These are phyloP conservation scores for Globisporangium paroecandrum DNA, from an alignment of 352 stramenopile species.

Conservation along the genomic window DNA sequence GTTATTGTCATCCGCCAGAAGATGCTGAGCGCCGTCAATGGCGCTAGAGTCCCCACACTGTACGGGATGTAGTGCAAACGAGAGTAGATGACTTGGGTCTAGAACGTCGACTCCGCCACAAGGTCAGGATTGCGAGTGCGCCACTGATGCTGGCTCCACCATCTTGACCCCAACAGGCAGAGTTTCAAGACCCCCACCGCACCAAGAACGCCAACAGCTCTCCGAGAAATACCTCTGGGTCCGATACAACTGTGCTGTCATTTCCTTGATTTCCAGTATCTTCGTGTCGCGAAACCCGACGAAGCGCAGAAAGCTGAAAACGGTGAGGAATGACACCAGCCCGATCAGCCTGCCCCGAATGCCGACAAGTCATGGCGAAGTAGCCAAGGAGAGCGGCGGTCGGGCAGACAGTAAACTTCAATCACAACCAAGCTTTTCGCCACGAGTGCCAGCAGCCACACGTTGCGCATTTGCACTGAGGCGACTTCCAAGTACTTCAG, in stretches of 20 bases:
- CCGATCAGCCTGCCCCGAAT: conserved; percentile 2
- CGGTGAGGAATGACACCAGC: background rate
- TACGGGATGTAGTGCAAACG: conserved; percentile 20
- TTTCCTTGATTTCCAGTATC: background rate
- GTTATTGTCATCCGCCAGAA: conserved; percentile 17
- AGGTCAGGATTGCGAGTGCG: background rate
- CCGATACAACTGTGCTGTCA: background rate
- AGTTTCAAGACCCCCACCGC: background rate
- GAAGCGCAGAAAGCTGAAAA: conserved; percentile 7
- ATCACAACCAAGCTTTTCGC: background rate
- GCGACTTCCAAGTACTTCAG: conserved; percentile 16
- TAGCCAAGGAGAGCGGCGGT: background rate
- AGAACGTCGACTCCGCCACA: background rate
- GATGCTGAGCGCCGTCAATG: conserved; percentile 14
- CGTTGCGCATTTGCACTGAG: conserved; percentile 21
- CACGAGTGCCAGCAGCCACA: conserved; percentile 16
- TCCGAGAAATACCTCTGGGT: background rate
- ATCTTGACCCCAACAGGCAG: background rate
- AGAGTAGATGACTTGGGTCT: background rate
- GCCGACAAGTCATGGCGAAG: background rate
- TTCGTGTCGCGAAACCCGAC: background rate
- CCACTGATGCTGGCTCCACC: background rate
- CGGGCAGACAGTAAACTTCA: conserved; percentile 1
- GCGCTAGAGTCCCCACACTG: conserved; percentile 14
- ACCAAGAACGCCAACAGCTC: background rate